Evolutionary conservation across 495 filamentous ascomycete genomes (phyloP), one percentile per base, ranked within the genome.

Genomic region (Penicillium turbatum): DNA sequence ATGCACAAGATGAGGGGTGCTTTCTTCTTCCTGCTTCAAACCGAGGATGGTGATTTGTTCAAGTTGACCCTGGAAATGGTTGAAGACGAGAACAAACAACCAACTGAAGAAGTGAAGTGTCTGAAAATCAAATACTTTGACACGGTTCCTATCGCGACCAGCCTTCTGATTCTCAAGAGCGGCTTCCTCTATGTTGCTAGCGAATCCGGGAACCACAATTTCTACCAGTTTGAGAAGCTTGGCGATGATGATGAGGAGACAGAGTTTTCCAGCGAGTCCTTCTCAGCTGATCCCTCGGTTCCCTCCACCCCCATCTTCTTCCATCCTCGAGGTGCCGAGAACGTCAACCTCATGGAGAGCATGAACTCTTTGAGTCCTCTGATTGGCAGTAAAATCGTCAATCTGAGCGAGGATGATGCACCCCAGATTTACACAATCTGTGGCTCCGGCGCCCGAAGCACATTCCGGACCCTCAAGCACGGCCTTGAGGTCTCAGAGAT

Each of bases 41-140:
- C 86, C 1, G 92, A 97, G 43, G 95, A 97, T 66, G 95, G 95
- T 21, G 95, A 99, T 71, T 76, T 99, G 5, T 97, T 99, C 78
- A 97, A 97, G 64, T 81, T 97, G 35, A 97, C 88, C 1, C 79
- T 97, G 57, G 90, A 96, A 52, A 90, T 96, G 85, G 80, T 83
- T 0, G 86, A 92, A 61, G 89, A 96, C 65, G 85, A 84, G 3
- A 79, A 85, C 27, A 89, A 86, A 13, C 85, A 89, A 51, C 73
- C 85, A 4, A 92, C 87, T 0, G 85, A 86, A 11, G 86, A 92
- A 60, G 92, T 97, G 5, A 79, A 78, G 59, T 79, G 82, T 19
- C 72, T 99, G 30, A 95, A 89, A 67, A 92, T 99, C 72, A 96
- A 96, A 67, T 97, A 97, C 64, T 99, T 97, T 57, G 95, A 97